These are phyloP conservation scores for Dipteronia dyeriana DNA, from an alignment of 345 rosid species.

Conservation along the genomic window DNA sequence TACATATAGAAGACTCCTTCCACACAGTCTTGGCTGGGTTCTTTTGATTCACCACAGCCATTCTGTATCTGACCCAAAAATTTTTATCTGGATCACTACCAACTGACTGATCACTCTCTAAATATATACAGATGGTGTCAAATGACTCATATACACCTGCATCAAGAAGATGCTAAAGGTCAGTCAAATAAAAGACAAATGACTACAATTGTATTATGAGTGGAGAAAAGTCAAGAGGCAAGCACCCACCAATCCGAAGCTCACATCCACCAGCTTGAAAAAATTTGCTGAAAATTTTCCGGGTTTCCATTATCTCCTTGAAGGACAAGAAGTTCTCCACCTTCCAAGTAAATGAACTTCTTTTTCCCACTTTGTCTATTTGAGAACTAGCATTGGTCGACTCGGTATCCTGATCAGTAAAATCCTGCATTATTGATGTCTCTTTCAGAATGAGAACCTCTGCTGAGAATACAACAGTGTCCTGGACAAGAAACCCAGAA, in stretches of 20 bases:
- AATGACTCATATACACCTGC: conserved; percentile 99
- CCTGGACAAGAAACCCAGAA: conserved; percentile 97
- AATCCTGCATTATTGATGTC: conserved; percentile 81
- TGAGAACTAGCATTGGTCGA: conserved; percentile 43
- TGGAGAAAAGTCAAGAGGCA: conserved; percentile 22
- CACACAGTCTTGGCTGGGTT: conserved; percentile 91
- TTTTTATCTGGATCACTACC: conserved; percentile 93
- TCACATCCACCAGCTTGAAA: conserved; percentile 99
- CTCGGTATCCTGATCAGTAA: conserved; percentile 58
- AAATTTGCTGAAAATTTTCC: conserved; percentile 98
- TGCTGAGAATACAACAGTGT: conserved; percentile 88
- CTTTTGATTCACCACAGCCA: conserved; percentile 97
- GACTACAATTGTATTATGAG: conserved; percentile 24
- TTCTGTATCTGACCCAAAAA: conserved; percentile 98
- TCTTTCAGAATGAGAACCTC: conserved; percentile 99
- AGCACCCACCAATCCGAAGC: conserved; percentile 89
- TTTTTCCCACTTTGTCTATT: conserved; percentile 58
- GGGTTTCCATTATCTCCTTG: conserved; percentile 98
- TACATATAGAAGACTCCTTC: conserved; percentile 99
- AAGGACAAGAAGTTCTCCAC: conserved; percentile 98
- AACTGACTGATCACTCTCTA: conserved; percentile 97
- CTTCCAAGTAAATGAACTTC: conserved; percentile 96
- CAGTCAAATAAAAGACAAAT: conserved; percentile 30
- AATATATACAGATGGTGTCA: conserved; percentile 97
- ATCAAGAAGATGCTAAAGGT: conserved; percentile 32